These are phyloP conservation scores for Vigna reflexopilosa DNA, from an alignment of 306 rosid genomes.

Conservation along the genomic window DNA sequence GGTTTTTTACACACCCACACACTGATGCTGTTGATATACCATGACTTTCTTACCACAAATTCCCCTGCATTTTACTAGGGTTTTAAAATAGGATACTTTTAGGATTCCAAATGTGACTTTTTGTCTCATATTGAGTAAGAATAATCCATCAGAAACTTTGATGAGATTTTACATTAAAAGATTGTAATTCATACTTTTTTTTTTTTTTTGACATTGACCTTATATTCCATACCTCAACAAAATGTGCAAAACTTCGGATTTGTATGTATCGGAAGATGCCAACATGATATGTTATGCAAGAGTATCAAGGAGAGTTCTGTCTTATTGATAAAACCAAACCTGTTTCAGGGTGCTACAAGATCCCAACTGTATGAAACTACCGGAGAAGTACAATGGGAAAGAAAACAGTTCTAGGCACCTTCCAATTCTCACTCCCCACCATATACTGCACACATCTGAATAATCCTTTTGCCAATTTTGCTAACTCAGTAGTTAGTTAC, in stretches of 20 bases:
- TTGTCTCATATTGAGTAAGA: no score
- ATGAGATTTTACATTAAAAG: not conserved
- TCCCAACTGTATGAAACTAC: not conserved
- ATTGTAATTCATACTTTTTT: not conserved
- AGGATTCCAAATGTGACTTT: no score
- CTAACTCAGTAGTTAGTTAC: not conserved
- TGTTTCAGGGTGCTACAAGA: not conserved
- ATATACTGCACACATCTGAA: not conserved
- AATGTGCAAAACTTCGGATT: slow-evolving; percentile 9
- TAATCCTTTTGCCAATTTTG: not conserved
- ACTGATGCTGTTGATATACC: not conserved
- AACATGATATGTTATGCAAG: not conserved
- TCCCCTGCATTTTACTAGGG: not conserved
- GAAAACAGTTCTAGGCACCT: not conserved
- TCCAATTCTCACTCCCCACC: not conserved
- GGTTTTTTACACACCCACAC: not conserved
- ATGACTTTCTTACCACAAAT: not conserved
- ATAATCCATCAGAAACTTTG: not conserved
- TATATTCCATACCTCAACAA: not conserved
- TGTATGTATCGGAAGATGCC: not conserved
- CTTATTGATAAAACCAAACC: not conserved
- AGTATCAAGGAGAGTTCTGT: not conserved
- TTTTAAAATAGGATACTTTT: not conserved
- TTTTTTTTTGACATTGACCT: not conserved
- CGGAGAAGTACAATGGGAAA: not conserved